Evolutionary conservation across 1,284 basidiomycete genomes (phyloP).

Genomic region (Lentinula novae-zelandiae): DNA sequence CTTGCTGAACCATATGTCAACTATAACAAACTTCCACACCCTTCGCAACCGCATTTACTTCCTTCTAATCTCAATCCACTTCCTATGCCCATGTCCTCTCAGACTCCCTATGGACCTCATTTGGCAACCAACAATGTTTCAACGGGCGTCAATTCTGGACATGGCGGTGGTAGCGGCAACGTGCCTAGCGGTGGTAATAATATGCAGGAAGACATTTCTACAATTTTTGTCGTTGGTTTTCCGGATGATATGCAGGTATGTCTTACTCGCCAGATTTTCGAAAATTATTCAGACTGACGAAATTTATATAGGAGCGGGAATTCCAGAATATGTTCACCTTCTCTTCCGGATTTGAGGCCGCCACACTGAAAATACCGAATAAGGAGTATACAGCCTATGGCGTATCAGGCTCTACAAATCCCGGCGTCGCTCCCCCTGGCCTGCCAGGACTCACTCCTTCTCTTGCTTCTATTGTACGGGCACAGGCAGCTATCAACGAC

Average conservation of each 20-base stretch:
- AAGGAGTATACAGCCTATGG: slow-evolving; percentile 77
- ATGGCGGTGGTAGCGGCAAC: slow-evolving; percentile 25
- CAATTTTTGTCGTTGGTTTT: slow-evolving; percentile 98
- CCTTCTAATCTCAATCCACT: slow-evolving; percentile 1
- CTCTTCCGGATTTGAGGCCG: slow-evolving; percentile 93
- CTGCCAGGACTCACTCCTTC: slow-evolving; percentile 23
- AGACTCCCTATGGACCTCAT: slow-evolving; percentile 71
- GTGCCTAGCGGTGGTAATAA: slow-evolving; percentile 23
- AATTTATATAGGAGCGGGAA: slow-evolving; percentile 79
- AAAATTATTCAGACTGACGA: slow-evolving; percentile 8
- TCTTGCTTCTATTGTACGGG: slow-evolving; percentile 24
- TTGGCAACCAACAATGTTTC: slow-evolving; percentile 31
- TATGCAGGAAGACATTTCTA: slow-evolving; percentile 87
- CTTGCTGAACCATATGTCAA: slow-evolving; percentile 9
- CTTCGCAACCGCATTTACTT: neutral
- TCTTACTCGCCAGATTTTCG: neutral
- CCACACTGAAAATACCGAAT: slow-evolving; percentile 94
- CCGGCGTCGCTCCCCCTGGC: slow-evolving; percentile 11
- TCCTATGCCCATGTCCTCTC: slow-evolving; percentile 43
- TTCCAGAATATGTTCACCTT: slow-evolving; percentile 99
- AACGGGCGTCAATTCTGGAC: neutral
- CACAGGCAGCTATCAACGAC: slow-evolving; percentile 53
- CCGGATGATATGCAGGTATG: slow-evolving; percentile 95
- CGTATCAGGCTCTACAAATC: slow-evolving; percentile 33
- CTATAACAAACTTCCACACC: neutral